Base-by-base conservation (phyloP, 106 monocot species). In the Amphibolis antarctica region DNA sequence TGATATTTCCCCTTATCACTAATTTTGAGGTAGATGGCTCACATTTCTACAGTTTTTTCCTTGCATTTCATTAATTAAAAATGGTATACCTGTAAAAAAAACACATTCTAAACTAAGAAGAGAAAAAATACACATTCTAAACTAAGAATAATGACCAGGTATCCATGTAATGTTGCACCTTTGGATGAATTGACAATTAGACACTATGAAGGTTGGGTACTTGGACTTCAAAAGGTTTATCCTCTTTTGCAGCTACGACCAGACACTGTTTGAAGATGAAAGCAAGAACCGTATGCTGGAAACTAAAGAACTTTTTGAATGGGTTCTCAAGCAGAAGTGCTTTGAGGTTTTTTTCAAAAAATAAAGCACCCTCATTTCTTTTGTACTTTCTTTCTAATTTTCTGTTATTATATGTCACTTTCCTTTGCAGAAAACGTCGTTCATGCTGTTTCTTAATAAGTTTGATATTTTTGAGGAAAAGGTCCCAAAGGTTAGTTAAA, bases 391-490 rank as follows among this genome's bases (percentile, higher is more conserved):
- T 49, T 49, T 3, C 49, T 42, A 12, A n/a, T n/a, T n/a, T 10
- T 11, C 4, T 44, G 43, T 61, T 36, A 18, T 61, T 43, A 61
- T 15, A 11, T 44, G 36, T 61, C 12, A 21, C 14, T 36, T 0
- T 57, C 57, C 74, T 59, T 46, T 63, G 68, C 88, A 94, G 93
- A 94, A 94, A 78, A 86, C 89, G 30, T 94, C 93, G 47, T 86
- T 94, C 75, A 81, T 94, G 88, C 46, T 94, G 53, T 89, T 94
- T 62, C 86, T 94, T 13, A 94, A 94, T 51, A 94, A 94, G 63
- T 94, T 94, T 69, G 93, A 94, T 68, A 94, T 94, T 52, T 94
- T 94, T 66, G 91, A 92, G 72, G 86, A 79, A 72, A 92, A 92
- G 62, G 76, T 92, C 23, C 81, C 81, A 65, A 86, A 86, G 54